phyloP scores from a whole-genome alignment of 2,329 filamentous ascomycete genomes.

The Exophiala lecanii-corni region DNA sequence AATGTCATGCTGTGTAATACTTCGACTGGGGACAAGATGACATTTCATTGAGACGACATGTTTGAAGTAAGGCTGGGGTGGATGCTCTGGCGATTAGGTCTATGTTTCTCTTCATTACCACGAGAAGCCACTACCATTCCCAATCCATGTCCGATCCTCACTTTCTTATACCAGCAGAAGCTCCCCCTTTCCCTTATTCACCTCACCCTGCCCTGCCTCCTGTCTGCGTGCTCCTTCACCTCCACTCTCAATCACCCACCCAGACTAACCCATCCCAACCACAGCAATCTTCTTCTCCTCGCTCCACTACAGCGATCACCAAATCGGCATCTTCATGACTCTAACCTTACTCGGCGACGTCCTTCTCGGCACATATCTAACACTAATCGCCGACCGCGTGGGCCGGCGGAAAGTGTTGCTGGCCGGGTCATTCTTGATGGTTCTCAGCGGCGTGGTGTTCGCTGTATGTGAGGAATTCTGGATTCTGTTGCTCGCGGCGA shows the following conservation, averaged over 20 bases:
- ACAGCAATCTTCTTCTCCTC: conserved; percentile 52
- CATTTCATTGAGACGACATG: too few relatives aligned
- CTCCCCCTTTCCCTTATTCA: too few relatives aligned
- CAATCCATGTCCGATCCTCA: background rate
- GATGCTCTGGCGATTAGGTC: too few relatives aligned
- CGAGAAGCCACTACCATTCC: too few relatives aligned
- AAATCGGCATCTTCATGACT: conserved; percentile 62
- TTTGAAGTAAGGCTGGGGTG: too few relatives aligned
- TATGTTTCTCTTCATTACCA: too few relatives aligned
- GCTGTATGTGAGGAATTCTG: conserved; percentile 52
- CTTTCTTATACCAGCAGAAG: too few relatives aligned
- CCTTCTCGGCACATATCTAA: conserved; percentile 55
- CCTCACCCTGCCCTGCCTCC: too few relatives aligned
- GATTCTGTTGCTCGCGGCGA: conserved; percentile 53
- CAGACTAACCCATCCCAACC: background rate
- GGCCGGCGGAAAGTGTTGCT: conserved; percentile 53
- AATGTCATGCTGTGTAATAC: too few relatives aligned
- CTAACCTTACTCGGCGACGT: conserved; percentile 59
- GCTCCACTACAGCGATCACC: conserved; percentile 47
- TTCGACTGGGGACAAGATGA: too few relatives aligned
- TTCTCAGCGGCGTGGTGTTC: conserved; percentile 53
- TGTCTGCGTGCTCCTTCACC: too few relatives aligned
- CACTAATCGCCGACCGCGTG: conserved; percentile 54
- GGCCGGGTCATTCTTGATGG: conserved; percentile 54
- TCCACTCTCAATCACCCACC: background rate